Conservation (phyloP, 192 early-diverging fungal genomes). For the Gonapodya prolifera region DNA sequence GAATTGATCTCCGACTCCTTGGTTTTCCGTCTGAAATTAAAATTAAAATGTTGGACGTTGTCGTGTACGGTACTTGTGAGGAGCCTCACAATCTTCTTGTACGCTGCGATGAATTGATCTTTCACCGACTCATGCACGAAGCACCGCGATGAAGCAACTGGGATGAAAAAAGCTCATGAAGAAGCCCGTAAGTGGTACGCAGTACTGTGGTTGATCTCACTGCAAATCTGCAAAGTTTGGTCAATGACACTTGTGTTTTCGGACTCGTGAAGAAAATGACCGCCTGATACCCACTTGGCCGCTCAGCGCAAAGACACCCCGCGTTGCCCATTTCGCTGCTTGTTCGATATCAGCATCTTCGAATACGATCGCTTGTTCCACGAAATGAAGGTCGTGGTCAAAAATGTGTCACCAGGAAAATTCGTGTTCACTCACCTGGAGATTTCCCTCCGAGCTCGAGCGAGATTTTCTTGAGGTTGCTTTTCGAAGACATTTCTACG, state of each 20-base stretch:
- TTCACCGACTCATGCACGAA: neutral
- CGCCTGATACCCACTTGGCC: neutral
- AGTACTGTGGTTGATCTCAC: neutral
- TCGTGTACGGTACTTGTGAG: too few species aligned
- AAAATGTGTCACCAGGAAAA: too few species aligned
- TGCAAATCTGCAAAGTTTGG: neutral
- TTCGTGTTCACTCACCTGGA: too few species aligned
- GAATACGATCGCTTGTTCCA: constrained; percentile 3
- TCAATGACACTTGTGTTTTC: neutral
- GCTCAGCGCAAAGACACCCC: neutral
- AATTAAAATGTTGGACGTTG: too few species aligned
- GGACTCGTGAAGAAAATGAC: neutral
- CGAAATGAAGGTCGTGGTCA: too few species aligned
- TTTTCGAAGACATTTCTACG: neutral
- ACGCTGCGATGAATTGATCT: neutral
- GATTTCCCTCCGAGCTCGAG: constrained; percentile 5
- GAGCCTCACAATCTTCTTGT: neutral
- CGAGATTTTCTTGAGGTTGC: constrained; percentile 6
- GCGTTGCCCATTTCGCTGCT: constrained; percentile 16
- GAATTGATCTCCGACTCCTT: neutral
- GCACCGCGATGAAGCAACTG: neutral
- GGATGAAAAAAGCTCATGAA: neutral
- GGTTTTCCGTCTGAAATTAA: neutral
- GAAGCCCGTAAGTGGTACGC: neutral
- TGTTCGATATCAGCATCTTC: neutral